Evolutionary conservation across 2,329 filamentous ascomycete species (phyloP), one percentile per base, ranked within the genome.

Genomic region (Nothopassalora personata): DNA sequence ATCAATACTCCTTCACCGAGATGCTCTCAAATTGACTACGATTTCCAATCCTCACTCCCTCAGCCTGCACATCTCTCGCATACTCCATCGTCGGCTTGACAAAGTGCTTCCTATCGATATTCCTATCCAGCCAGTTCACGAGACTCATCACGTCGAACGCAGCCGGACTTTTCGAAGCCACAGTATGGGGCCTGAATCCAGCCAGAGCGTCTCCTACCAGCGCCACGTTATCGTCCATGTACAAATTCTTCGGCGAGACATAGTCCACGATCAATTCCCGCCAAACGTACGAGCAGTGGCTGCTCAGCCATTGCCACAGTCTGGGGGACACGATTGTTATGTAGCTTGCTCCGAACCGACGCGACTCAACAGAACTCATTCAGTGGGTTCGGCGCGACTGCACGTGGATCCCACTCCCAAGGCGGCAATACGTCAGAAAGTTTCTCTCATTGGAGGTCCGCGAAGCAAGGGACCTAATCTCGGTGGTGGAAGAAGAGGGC

Each of bases 201-300:
- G 76, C 73, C 28, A 80, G 66, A 1, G 78, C 76, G 62, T 81
- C 78, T 1, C 78, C 79, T 4, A 80, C 71, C 13, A 80, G 62
- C 4, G 79, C 66, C 2, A 80, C 72, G 30, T 72, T 74, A 8
- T 77, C 77, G 23, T 71, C 65, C 53, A 73, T 67, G 59, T 76
- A 79, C n/a, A 70, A 67, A n/a, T 74, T 73, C 30, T 69, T 66
- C 0, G 70, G 70, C 13, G 72, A 67, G 8, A 76, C 75, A 64
- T 78, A 78, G n/a, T 70, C 68, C 55, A 23, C 23, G 23, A 23
- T 23, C 23, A 23, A 23, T 23, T 23, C 23, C 23, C 23, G 23
- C 23, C 23, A 23, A 23, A 13, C 79, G 68, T 62, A 80, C 77
- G 1, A 80, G 70, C 33, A 62, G 56, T 34, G 33, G 15, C 15